These are phyloP conservation scores for Pythium grandisporangium DNA, from an alignment of 352 stramenopile genomes.

Conservation along the genomic window DNA sequence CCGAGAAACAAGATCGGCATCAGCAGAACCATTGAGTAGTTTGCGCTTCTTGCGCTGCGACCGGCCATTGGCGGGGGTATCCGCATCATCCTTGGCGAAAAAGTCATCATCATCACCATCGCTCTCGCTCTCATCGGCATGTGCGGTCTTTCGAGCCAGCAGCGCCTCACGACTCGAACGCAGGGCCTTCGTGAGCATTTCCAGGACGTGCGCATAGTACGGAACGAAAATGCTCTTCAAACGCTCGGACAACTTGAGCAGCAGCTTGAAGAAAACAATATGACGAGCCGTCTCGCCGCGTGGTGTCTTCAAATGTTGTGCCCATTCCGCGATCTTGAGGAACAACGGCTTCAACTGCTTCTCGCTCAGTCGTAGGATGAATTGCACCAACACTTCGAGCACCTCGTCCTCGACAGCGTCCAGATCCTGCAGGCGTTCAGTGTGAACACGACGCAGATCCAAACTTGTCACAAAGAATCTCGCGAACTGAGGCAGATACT, in stretches of 20 bases:
- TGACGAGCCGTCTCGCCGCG: slow-evolving; percentile 33
- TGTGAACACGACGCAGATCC: slow-evolving; percentile 65
- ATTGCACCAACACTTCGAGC: slow-evolving; percentile 65
- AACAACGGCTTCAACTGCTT: slow-evolving; percentile 88
- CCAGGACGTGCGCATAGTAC: slow-evolving; percentile 76
- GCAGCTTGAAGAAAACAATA: slow-evolving; percentile 76
- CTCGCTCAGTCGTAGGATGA: slow-evolving; percentile 83
- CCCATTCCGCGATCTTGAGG: slow-evolving; percentile 77
- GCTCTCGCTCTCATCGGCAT: slow-evolving; percentile 7
- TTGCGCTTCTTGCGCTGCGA: slow-evolving; percentile 53
- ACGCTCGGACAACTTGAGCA: slow-evolving; percentile 70
- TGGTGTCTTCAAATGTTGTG: slow-evolving; percentile 26
- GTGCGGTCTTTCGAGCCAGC: slow-evolving; percentile 24
- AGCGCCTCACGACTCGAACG: slow-evolving; percentile 39
- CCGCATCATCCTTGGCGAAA: slow-evolving; percentile 27
- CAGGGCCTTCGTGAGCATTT: slow-evolving; percentile 39
- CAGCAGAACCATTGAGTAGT: slow-evolving; percentile 8
- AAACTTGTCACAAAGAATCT: slow-evolving; percentile 78
- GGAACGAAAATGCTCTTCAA: slow-evolving; percentile 85
- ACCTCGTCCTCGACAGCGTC: slow-evolving; percentile 71
- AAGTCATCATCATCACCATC: slow-evolving; percentile 52
- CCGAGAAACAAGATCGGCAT: slow-evolving; percentile 15
- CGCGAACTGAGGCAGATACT: slow-evolving; percentile 63
- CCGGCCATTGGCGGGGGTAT: slow-evolving; percentile 8
- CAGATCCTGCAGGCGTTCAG: slow-evolving; percentile 36